Evolutionary conservation across 1,284 basidiomycete genomes (phyloP), one percentile per base, ranked within the genome.

Genomic region (Paramarasmius palmivorus): DNA sequence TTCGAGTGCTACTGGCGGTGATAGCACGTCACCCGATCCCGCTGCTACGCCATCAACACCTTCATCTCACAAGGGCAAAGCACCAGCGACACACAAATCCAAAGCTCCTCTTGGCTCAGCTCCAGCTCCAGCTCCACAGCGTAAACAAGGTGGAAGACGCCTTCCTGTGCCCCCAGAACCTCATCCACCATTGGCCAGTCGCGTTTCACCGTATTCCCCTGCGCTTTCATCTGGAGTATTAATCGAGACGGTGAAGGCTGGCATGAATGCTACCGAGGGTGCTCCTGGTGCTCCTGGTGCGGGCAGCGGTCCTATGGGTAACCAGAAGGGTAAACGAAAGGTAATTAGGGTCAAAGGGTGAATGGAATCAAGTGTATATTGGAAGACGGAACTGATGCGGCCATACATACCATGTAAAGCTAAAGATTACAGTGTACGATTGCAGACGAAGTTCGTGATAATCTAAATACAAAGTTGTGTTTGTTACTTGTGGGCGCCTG

Each of bases 211-310:
- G 5, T 83, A 84, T 61, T 90, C 89, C 0, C 90, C 90, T 15
- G 84, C 86, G 9, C 69, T 92, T 22, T 81, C 86, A 25, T 78
- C 82, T 0, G 90, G 90, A 1, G 78, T 90, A 34, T 73, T 93
- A 47, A 76, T 92, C 36, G 87, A 91, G 38, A 83, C 91, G 0
- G 74, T 92, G 40, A 90, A 90, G 65, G 90, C 90, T 2, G 88
- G 88, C 1, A 89, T 92, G 82, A 86, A 71, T 57, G 80, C 86
- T 12, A 78, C 81, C 55, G 72, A 73, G 5, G 72, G 72, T 14
- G 73, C 71, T 12, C 60, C 61, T 5, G 69, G 66, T 34, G 67
- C 65, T 1, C 62, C 65, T 4, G 61, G 61, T 22, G 52, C 56
- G 5, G 65, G 73, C 25, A 72, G 71, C 15, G 50, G 61, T 8